Conservation (phyloP, 768 basidiomycete genomes). For the Mrakia hoshinonis region DNA sequence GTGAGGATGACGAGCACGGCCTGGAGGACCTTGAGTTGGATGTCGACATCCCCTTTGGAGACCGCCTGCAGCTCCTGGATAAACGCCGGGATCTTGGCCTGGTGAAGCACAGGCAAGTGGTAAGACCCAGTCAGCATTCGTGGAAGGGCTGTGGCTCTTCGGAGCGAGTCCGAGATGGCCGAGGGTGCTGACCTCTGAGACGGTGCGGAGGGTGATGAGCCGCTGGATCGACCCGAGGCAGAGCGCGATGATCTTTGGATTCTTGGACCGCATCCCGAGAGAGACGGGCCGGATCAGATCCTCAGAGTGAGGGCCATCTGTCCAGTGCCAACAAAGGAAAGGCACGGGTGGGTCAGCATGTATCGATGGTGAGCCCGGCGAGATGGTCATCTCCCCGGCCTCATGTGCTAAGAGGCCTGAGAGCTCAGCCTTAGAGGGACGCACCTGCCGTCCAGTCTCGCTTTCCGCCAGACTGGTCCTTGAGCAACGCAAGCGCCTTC, state of each 20-base stretch:
- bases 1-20: conserved; percentile 84
- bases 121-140: conserved; percentile 8
- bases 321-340: conserved; percentile 48
- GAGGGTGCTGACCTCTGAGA: conserved; percentile 48
- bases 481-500: conserved; percentile 69
- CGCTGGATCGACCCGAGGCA: conserved; percentile 84
- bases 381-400: neutral
- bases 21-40: conserved; percentile 87
- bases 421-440: conserved; percentile 32
- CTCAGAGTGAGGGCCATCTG: conserved; percentile 49
- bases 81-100: conserved; percentile 66
- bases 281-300: conserved; percentile 78
- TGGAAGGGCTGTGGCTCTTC: neutral
- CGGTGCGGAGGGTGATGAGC: conserved; percentile 75
- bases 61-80: conserved; percentile 77
- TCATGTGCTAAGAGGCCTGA: neutral
- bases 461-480: conserved; percentile 66
- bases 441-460: conserved; percentile 63
- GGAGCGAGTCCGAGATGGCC: neutral
- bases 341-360: neutral
- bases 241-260: conserved; percentile 87
- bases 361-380: conserved; percentile 27
- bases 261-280: conserved; percentile 87
- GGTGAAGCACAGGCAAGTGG: conserved; percentile 37
- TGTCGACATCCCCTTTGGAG: conserved; percentile 89